Conservation (phyloP, 495 filamentous ascomycete species). For the Daldinia childiae region DNA sequence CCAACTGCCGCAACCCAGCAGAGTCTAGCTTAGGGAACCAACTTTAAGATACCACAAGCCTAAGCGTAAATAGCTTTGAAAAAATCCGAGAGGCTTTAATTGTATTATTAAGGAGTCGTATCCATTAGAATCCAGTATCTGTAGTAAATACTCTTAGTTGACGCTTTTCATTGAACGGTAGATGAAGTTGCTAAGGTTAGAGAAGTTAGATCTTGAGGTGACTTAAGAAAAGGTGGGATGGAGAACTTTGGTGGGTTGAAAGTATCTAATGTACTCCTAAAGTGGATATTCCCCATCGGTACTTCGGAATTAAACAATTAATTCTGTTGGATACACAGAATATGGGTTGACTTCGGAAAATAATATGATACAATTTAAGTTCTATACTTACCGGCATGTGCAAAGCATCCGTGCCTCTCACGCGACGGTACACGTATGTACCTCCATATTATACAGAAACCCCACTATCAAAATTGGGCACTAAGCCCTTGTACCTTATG, state of each 20-base stretch:
- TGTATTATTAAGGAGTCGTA: not conserved
- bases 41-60: not conserved
- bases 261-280: not conserved
- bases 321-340: not conserved
- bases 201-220: not conserved
- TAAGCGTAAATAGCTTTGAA: not conserved
- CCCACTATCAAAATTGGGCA: conserved; percentile 7
- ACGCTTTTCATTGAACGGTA: not conserved
- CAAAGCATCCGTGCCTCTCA: not conserved
- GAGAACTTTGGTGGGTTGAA: not conserved
- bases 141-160: not conserved
- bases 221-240: not conserved
- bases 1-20: not conserved
- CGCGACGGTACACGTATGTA: not conserved
- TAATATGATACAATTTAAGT: not conserved
- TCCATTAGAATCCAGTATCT: not conserved
- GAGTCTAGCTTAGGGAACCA: not conserved
- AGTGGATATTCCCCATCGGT: not conserved
- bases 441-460: not conserved
- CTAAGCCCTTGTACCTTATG: not conserved
- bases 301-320: not conserved
- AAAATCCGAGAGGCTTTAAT: conserved; percentile 1
- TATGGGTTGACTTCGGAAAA: not conserved
- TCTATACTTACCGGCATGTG: not conserved
- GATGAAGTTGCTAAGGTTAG: not conserved